phyloP scores from a whole-genome alignment of 1,139 yeast species.

The Protomyces lactucae-debilis region DNA sequence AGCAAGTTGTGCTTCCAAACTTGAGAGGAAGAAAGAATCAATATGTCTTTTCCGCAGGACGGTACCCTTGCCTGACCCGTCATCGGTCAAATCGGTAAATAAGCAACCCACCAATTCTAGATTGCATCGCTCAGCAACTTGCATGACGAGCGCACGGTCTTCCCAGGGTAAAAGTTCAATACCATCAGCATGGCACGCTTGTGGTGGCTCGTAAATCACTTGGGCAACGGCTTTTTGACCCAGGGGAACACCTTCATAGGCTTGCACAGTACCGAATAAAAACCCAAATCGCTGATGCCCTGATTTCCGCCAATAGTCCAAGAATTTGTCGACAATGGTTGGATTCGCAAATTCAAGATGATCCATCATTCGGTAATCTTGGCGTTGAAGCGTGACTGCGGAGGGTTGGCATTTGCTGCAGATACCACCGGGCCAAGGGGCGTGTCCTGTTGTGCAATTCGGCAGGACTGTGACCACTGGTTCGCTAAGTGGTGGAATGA shows the following conservation, averaged over 20 bases:
- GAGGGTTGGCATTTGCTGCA: slow-evolving; percentile 98
- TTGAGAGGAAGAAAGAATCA: slow-evolving; percentile 80
- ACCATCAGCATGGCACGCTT: slow-evolving; percentile 81
- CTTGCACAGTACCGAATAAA: slow-evolving; percentile 74
- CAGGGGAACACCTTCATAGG: slow-evolving; percentile 76
- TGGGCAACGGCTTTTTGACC: slow-evolving; percentile 94
- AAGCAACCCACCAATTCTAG: slow-evolving; percentile 71
- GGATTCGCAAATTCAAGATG: slow-evolving; percentile 86
- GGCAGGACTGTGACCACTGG: slow-evolving; percentile 62
- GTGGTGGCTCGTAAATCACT: slow-evolving; percentile 91
- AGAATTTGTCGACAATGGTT: slow-evolving; percentile 67
- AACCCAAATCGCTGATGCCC: slow-evolving; percentile 85
- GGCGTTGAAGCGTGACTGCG: slow-evolving; percentile 86
- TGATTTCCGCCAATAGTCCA: slow-evolving; percentile 84
- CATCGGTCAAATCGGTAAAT: slow-evolving; percentile 84
- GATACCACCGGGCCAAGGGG: slow-evolving; percentile 89
- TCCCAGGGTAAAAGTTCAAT: slow-evolving; percentile 62
- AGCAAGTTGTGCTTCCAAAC: slow-evolving; percentile 81
- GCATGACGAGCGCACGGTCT: slow-evolving; percentile 52
- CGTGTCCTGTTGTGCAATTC: slow-evolving; percentile 73
- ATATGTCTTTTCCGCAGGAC: slow-evolving; percentile 91
- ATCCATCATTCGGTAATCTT: slow-evolving; percentile 90
- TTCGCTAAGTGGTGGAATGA: slow-evolving; percentile 73
- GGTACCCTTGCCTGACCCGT: slow-evolving; percentile 80
- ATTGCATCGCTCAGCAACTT: slow-evolving; percentile 58